Percentiles rank a stretch among this genome's conserved stretches.
phyloP scores from a whole-genome alignment of 495 filamentous ascomycete species.

The Lasiosphaeria ovina region DNA sequence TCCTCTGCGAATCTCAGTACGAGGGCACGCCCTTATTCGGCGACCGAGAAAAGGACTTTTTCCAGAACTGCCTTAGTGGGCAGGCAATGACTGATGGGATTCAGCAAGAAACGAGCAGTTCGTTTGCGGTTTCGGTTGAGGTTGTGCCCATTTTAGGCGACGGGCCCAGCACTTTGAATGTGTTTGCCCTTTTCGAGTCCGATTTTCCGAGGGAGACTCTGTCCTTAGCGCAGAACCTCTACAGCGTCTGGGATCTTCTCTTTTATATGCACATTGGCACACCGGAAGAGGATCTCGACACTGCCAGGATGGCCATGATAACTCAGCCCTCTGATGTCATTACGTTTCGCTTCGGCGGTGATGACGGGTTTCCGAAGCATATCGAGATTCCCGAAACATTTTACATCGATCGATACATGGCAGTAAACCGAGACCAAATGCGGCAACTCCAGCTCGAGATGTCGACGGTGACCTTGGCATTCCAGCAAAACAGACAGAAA shows the following conservation, averaged over 20 bases:
- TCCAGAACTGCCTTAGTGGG: constrained; percentile 11
- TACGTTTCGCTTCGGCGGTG: constrained; percentile 55
- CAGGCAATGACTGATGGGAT: not conserved
- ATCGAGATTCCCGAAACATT: constrained; percentile 68
- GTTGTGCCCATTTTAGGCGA: constrained; percentile 9
- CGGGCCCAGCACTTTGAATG: constrained; percentile 12
- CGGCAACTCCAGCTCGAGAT: constrained; percentile 41
- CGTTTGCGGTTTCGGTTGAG: constrained; percentile 17
- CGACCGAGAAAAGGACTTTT: constrained; percentile 31
- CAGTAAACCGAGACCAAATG: constrained; percentile 52
- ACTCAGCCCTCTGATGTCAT: constrained; percentile 65
- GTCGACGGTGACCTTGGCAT: constrained; percentile 20
- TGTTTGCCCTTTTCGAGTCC: constrained; percentile 42
- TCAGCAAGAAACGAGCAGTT: not conserved
- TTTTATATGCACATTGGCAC: constrained; percentile 53
- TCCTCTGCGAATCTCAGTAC: constrained; percentile 20
- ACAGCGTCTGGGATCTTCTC: constrained; percentile 67
- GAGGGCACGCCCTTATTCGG: not conserved
- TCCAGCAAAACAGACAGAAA: constrained; percentile 16
- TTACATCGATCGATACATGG: constrained; percentile 78
- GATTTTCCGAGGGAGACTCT: constrained; percentile 20
- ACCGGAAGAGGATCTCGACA: constrained; percentile 28
- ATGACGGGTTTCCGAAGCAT: constrained; percentile 34
- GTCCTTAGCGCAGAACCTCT: constrained; percentile 52
- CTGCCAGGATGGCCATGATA: constrained; percentile 49